Evolutionary conservation across 2,329 filamentous ascomycete species (phyloP).

Genomic region (Fusarium clavum): DNA sequence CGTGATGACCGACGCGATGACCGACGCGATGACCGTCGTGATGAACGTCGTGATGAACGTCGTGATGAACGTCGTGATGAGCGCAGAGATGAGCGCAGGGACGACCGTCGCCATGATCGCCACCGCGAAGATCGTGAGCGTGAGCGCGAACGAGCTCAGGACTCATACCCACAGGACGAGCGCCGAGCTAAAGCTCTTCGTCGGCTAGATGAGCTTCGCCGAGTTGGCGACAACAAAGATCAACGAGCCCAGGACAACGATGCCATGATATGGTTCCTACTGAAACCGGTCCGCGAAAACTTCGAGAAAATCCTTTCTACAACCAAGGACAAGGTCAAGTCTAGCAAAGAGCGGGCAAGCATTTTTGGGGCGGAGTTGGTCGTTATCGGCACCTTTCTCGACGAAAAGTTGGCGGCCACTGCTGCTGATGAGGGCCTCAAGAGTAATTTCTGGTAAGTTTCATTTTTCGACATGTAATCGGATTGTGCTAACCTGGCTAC

Average conservation of each 20-base stretch:
- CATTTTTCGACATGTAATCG: neutral
- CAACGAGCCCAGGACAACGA: constrained; percentile 60
- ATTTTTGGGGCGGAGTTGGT: constrained; percentile 71
- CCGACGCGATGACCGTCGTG: constrained; percentile 21
- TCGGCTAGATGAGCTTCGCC: constrained; percentile 58
- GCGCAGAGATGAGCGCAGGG: constrained; percentile 29
- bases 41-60: constrained; percentile 29
- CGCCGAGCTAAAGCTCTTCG: constrained; percentile 56
- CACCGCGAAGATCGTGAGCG: constrained; percentile 41
- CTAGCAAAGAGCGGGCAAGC: constrained; percentile 70
- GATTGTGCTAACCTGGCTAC: constrained; percentile 31
- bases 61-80: constrained; percentile 33
- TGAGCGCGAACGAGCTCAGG: constrained; percentile 43
- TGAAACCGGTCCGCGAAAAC: constrained; percentile 70
- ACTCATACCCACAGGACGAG: constrained; percentile 53
- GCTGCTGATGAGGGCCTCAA: constrained; percentile 57
- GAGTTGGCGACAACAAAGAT: constrained; percentile 63
- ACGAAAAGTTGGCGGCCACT: constrained; percentile 58
- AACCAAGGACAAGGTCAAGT: constrained; percentile 71
- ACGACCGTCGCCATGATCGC: constrained; percentile 39
- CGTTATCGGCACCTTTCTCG: constrained; percentile 72
- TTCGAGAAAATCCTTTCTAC: constrained; percentile 70
- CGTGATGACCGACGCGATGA: constrained; percentile 33
- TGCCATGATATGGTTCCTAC: constrained; percentile 60
- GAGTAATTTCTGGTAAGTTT: constrained; percentile 63